These are phyloP conservation scores for Casuarina glauca DNA, from an alignment of 306 rosid genomes.

Conservation along the genomic window DNA sequence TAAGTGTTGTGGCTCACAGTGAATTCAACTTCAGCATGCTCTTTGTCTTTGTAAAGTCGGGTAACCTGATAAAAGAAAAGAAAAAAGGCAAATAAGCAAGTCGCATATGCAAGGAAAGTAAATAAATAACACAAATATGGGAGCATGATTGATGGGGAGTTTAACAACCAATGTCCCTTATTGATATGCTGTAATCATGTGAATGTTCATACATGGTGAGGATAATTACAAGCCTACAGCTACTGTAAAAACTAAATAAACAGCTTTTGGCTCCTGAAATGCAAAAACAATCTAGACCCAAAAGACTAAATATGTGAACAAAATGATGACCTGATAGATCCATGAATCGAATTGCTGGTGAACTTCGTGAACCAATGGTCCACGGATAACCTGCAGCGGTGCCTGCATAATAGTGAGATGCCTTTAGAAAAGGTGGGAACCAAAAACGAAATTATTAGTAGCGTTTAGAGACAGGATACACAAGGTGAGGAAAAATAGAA, in stretches of 20 bases:
- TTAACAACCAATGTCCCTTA: not conserved
- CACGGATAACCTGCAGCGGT: constrained; percentile 57
- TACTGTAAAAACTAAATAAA: not conserved
- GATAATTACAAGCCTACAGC: not conserved
- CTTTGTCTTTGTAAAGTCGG: constrained; percentile 78
- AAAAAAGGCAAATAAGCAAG: constrained; percentile 15
- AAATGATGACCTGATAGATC: constrained; percentile 74
- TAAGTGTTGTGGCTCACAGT: constrained; percentile 57
- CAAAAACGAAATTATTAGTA: not conserved
- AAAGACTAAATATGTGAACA: constrained; percentile 4
- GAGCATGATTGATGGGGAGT: not conserved
- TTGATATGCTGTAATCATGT: not conserved
- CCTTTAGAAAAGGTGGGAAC: not conserved
- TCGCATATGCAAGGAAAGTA: not conserved
- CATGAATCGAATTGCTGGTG: constrained; percentile 72
- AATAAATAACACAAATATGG: constrained; percentile 6
- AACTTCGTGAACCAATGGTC: constrained; percentile 71
- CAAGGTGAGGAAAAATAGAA: constrained; percentile 1
- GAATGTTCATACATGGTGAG: not conserved
- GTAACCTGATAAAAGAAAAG: constrained; percentile 49
- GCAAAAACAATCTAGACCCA: not conserved
- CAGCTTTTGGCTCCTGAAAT: not conserved
- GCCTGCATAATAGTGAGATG: constrained; percentile 42
- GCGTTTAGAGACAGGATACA: not conserved
- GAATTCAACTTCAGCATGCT: constrained; percentile 88